phyloP scores from a whole-genome alignment of 2,329 filamentous ascomycete genomes.

The Xylariaceae sp. region DNA sequence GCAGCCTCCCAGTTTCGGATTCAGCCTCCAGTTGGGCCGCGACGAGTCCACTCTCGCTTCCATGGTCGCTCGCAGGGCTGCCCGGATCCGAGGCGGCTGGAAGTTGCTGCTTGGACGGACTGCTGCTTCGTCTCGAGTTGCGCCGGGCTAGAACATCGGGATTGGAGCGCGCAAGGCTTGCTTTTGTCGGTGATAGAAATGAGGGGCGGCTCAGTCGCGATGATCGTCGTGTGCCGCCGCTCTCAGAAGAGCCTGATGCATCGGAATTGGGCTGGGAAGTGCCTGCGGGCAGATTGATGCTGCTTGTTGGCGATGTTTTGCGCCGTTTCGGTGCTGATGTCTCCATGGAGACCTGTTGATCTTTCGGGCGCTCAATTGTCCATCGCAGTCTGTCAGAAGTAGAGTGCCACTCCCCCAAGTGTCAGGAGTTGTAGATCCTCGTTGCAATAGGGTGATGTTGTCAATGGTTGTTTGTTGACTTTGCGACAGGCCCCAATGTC shows the following conservation, averaged over 20 bases:
- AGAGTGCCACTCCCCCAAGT: too few relatives aligned
- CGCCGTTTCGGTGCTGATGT: constrained; percentile 62
- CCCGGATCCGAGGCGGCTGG: constrained; percentile 21
- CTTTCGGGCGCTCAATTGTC: background rate
- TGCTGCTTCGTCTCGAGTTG: constrained; percentile 31
- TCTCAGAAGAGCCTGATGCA: constrained; percentile 12
- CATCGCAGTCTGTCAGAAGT: too few relatives aligned
- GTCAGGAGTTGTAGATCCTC: too few relatives aligned
- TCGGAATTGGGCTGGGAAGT: constrained; percentile 12
- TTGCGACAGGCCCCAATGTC: too few relatives aligned
- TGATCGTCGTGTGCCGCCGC: constrained; percentile 16
- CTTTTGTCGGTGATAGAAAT: constrained; percentile 65
- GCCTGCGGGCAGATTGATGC: constrained; percentile 34
- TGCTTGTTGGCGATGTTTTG: constrained; percentile 57
- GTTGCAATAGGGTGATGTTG: too few relatives aligned
- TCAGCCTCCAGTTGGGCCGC: constrained; percentile 32
- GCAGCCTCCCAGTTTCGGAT: constrained; percentile 18
- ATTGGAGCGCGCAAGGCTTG: constrained; percentile 61
- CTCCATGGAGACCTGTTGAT: constrained; percentile 40
- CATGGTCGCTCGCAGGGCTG: constrained; percentile 20
- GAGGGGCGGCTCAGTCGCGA: constrained; percentile 46
- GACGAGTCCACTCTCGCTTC: constrained; percentile 28
- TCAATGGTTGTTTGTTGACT: too few relatives aligned
- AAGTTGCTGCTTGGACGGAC: constrained; percentile 15
- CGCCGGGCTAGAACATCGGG: constrained; percentile 54